Base-by-base conservation (phyloP, 2,329 filamentous ascomycete species). In the Aquanectria penicillioides region DNA sequence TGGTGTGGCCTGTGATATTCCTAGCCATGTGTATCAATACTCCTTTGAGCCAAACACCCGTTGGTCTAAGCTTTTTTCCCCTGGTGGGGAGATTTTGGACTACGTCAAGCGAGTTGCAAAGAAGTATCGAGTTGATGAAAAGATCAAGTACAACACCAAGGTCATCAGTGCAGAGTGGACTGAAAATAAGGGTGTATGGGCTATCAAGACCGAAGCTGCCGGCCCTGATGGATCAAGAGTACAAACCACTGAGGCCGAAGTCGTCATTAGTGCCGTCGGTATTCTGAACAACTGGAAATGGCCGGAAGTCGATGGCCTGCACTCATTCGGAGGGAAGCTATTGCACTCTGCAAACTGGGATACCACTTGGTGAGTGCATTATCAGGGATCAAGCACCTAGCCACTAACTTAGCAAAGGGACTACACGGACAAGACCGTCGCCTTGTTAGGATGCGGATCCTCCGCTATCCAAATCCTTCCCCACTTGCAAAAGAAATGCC, bases 1-100 rank as follows among this genome's bases (percentile, higher is more conserved):
- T 0, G 86, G 85, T 2, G 83, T 87, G 3, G 77, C 84, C 44
- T 89, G 87, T 67, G 86, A 89, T 70, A 52, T 90, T 7, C 86
- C 86, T 86, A 81, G 86, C 1, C 85, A 88, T 70, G 84, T 86
- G n/a, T 90, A 90, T 65, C 87, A 89, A 65, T 82, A 82, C n/a
- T 84, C 83, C 1, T 90, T 89, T 69, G 77, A 79, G 11, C 86
- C 86, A 0, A 90, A 89, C 52, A 81, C 81, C 0, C 78, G 87
- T 63, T 91, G 88, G 88, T 80, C 80, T 0, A 83, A 88, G 65
- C 80, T 86, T 57, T 90, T 88, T 66, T 83, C 87, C 0, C 82
- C 83, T 52, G 87, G 87, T 1, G 68, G 74, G 4, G 88, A 91
- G 69, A 90, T 91, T 55, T 74, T 79, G 13, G 78, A 82, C 9